Evolutionary conservation across 108 stramenopile species (phyloP), one percentile per base, ranked within the genome.

Genomic region (Skeletonema costatum): DNA sequence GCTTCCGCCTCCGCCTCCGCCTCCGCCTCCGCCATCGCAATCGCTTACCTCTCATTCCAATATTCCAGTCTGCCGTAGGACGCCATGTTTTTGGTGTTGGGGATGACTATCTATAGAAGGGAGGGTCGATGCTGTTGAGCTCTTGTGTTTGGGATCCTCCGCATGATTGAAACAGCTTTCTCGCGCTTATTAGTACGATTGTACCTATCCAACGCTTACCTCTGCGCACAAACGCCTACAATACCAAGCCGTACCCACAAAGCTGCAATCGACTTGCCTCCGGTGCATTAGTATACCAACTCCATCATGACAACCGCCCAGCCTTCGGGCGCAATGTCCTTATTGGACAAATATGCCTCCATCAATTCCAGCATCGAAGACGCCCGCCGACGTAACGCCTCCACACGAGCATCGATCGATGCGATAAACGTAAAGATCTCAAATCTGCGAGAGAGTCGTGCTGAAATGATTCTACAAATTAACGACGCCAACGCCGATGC

Each of bases 351-450:
- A 66, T 83, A 83, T 63, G 73, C 82, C 12, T 44, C 71, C 48
- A 83, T 83, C 63, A 83, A 83, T 59, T 32, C 74, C 8, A 70
- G 71, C 73, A 83, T 83, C 64, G 82, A 83, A 50, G 73, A 77
- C 10, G 73, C 82, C 1, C 71, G 82, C 19, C 66, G 71, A 4
- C 72, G 64, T 29, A 76, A 74, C 67, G 50, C 71, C 51, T 48
- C 66, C 17, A 29, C 76, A 29, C 82, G 76, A 25, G 44, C 75
- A 25, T 7, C 13, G 2, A 50, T 77, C 50, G 82, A 83, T 64
- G 41, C 60, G 7, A 69, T 46, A 31, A 64, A 76, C 31, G 32
- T 29, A n/a, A 50, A 66, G 32, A 83, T 73, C 14, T 36, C 63
- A 30, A 64, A 56, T 29, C 66, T 76, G 16, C 60, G 66, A 61